phyloP scores from a whole-genome alignment of 345 rosid genomes.

The Syzygium aqueum region DNA sequence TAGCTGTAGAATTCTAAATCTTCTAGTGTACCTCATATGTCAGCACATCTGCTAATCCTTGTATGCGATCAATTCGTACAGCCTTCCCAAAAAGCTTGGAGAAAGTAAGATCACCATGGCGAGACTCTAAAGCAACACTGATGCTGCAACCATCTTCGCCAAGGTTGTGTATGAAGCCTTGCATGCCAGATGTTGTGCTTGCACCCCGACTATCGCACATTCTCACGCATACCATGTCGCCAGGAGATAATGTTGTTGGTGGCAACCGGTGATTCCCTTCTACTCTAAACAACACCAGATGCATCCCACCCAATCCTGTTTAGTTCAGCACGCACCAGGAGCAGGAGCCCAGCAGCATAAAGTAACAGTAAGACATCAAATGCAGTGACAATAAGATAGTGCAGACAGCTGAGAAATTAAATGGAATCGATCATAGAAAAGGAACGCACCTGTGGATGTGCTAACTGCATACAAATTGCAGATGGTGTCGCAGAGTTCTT shows the following conservation, averaged over 20 bases:
- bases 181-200: constrained; percentile 75
- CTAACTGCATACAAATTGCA: constrained; percentile 85
- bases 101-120: constrained; percentile 95
- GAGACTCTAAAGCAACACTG: constrained; percentile 85
- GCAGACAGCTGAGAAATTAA: background rate
- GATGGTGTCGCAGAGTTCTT: constrained; percentile 94
- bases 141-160: constrained; percentile 97
- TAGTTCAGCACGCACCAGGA: constrained; percentile 1
- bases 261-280: constrained; percentile 86
- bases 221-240: constrained; percentile 97
- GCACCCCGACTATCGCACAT: constrained; percentile 84
- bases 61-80: constrained; percentile 89
- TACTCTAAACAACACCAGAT: constrained; percentile 73
- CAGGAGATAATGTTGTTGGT: constrained; percentile 91
- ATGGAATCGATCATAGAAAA: background rate
- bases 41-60: constrained; percentile 84
- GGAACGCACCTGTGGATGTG: constrained; percentile 62
- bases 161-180: constrained; percentile 87
- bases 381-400: background rate
- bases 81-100: constrained; percentile 87
- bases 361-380: background rate
- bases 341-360: background rate
- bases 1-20: background rate
- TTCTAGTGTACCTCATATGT: constrained; percentile 72
- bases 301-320: constrained; percentile 95